phyloP scores from a whole-genome alignment of 2,329 filamentous ascomycete genomes.

The Venturia effusa region DNA sequence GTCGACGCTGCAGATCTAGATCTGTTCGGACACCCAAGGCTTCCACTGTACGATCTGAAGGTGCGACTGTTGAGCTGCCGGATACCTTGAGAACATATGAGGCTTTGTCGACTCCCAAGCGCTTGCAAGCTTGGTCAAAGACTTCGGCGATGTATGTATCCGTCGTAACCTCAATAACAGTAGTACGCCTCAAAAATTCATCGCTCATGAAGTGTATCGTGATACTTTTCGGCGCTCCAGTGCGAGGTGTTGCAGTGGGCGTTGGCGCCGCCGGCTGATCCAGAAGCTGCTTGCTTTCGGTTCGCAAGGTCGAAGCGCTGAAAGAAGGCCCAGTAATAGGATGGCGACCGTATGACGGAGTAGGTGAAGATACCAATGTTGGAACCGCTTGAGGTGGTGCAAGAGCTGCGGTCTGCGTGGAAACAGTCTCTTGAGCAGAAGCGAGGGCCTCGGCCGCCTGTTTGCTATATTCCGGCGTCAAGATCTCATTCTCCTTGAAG shows the following conservation, averaged over 20 bases:
- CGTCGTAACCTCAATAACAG: constrained; percentile 65
- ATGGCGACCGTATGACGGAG: constrained; percentile 30
- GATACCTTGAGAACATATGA: constrained; percentile 70
- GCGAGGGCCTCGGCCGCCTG: constrained; percentile 28
- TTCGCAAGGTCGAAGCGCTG: constrained; percentile 31
- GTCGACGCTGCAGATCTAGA: constrained; percentile 62
- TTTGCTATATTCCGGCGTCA: constrained; percentile 56
- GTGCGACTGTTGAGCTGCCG: constrained; percentile 61
- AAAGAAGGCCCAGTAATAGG: constrained; percentile 41
- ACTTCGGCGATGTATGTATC: constrained; percentile 78
- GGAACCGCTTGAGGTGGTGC: constrained; percentile 18
- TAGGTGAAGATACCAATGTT: constrained; percentile 10
- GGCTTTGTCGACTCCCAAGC: constrained; percentile 67
- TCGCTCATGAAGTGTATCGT: constrained; percentile 63
- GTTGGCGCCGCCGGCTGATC: constrained; percentile 32
- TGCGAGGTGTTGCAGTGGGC: constrained; percentile 41
- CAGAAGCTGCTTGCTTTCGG: constrained; percentile 30
- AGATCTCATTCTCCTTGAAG: constrained; percentile 55
- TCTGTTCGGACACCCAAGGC: constrained; percentile 66
- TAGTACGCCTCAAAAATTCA: constrained; percentile 57
- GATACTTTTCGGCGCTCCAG: constrained; percentile 59
- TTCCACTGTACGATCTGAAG: constrained; percentile 67
- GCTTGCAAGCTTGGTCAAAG: constrained; percentile 66
- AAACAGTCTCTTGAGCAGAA: constrained; percentile 19
- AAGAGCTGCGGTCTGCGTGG: constrained; percentile 19